Evolutionary conservation across 208 protist genomes (phyloP), one percentile per base, ranked within the genome.

Genomic region (Leishmania guyanensis): DNA sequence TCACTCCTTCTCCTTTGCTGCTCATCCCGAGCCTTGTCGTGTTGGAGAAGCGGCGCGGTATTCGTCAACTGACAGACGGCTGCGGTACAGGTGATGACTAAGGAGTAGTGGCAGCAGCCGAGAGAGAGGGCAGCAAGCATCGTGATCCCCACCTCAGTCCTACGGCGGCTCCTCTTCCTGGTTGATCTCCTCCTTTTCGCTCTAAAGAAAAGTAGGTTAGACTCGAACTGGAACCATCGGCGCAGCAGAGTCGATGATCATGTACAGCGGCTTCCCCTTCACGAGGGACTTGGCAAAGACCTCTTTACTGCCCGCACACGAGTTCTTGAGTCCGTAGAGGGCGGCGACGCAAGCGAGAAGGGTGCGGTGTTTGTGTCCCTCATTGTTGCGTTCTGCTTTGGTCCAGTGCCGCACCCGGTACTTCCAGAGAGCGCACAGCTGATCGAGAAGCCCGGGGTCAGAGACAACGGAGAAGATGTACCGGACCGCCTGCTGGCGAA

Each of bases 241-340:
- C 22, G 88, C 87, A 10, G 70, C 29, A 2, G 53, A 29, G 62
- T 86, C 84, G 43, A 86, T 65, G 14, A 84, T 36, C 53, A 81
- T 56, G 8, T 84, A 58, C 43, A 92, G 64, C 46, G 81, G 58
- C 20, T 86, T 87, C 5, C 76, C 64, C 51, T 91, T 82, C 39
- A 84, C 70, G 2, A 93, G 72, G 10, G 88, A 33, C 51, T 78
- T 66, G 1, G 85, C 83, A 80, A 97, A 92, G 26, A 81, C 51
- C 17, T 82, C 46, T 43, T 81, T 68, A 77, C 86, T 84, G 33
- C 51, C 51, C 2, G 82, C 71, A 58, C 86, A 91, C 77, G 77
- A 89, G 79, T 94, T 94, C 66, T 91, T 78, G 29, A 92, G 78
- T 26, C 91, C 92, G 43, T 89, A 88, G 4, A 97, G 54, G 17